A percentile compares a stretch with the other conserved stretches of the same genome.
Evolutionary conservation across 2,329 filamentous ascomycete genomes (phyloP).

Genomic region (Pestalotiopsis sp.): DNA sequence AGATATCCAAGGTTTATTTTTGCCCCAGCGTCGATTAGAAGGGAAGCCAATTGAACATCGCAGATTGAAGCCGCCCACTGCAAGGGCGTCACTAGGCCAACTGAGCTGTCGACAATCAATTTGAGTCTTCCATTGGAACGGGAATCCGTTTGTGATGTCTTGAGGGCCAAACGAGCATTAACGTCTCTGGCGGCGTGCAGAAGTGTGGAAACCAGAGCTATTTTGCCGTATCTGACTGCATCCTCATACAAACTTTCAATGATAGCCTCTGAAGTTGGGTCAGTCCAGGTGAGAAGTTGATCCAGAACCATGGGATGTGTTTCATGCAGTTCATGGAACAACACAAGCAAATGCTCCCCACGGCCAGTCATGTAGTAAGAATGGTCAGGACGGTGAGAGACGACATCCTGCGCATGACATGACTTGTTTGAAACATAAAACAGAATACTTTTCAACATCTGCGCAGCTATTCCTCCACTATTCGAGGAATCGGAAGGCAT

Average conservation of each 20-base stretch:
- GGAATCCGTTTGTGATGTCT: background rate
- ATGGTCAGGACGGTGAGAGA: too few relatives aligned
- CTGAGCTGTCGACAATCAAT: background rate
- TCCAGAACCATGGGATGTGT: background rate
- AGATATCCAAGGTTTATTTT: background rate
- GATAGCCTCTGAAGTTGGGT: background rate
- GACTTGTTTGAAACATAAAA: background rate
- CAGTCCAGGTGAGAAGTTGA: background rate
- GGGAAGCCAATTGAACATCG: background rate
- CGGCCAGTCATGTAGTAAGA: background rate
- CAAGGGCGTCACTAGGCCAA: background rate
- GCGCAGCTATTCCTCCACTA: background rate
- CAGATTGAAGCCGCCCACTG: background rate
- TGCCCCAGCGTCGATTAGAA: background rate
- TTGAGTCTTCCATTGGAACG: background rate
- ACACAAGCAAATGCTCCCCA: background rate
- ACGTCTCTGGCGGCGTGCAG: background rate
- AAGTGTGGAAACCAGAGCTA: background rate
- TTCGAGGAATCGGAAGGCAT: background rate
- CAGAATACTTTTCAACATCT: background rate
- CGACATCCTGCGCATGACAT: background rate
- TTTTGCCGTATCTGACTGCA: background rate
- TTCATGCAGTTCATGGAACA: background rate
- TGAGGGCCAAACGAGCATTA: background rate
- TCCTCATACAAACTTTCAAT: background rate